Percentiles rank a stretch among this genome's conserved stretches.
Evolutionary conservation across 192 early-diverging fungal species (phyloP).

Genomic region (Podila clonocystis): DNA sequence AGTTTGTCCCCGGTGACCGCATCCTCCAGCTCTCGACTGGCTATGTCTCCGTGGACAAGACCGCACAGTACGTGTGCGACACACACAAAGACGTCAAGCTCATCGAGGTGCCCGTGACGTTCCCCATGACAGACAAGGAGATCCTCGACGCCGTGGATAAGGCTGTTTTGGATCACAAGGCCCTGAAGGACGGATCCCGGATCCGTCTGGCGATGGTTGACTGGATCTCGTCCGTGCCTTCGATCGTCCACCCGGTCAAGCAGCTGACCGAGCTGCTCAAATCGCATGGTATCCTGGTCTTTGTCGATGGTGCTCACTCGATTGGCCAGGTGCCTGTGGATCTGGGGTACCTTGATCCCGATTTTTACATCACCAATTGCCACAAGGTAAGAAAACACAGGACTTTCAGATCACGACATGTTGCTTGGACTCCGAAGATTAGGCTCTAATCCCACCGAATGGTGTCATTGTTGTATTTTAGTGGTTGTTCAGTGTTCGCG

Average conservation of each 20-base stretch:
- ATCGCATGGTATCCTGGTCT: slow-evolving; percentile 60
- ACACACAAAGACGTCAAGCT: slow-evolving; percentile 51
- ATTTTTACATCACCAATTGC: slow-evolving; percentile 75
- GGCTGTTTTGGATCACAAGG: slow-evolving; percentile 47
- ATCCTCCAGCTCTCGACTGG: slow-evolving; percentile 67
- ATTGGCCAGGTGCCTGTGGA: slow-evolving; percentile 74
- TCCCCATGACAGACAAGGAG: slow-evolving; percentile 59
- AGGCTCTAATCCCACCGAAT: not conserved
- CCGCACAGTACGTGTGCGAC: slow-evolving; percentile 57
- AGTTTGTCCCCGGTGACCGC: slow-evolving; percentile 54
- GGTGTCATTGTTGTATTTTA: not conserved
- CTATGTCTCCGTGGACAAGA: slow-evolving; percentile 60
- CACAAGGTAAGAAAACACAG: slow-evolving; percentile 59
- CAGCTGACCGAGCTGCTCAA: slow-evolving; percentile 48
- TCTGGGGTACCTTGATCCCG: slow-evolving; percentile 60
- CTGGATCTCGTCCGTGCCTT: slow-evolving; percentile 66
- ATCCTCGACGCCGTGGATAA: slow-evolving; percentile 47
- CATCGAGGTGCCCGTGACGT: slow-evolving; percentile 55
- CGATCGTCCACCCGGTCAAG: slow-evolving; percentile 57
- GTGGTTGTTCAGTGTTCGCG: slow-evolving; percentile 69
- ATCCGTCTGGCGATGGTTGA: slow-evolving; percentile 64
- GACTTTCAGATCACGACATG: not conserved
- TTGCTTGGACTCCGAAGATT: not conserved
- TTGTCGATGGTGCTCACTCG: slow-evolving; percentile 76
- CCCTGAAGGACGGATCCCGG: slow-evolving; percentile 35